phyloP scores from a whole-genome alignment of 106 monocot species.

The Apostasia ramifera region DNA sequence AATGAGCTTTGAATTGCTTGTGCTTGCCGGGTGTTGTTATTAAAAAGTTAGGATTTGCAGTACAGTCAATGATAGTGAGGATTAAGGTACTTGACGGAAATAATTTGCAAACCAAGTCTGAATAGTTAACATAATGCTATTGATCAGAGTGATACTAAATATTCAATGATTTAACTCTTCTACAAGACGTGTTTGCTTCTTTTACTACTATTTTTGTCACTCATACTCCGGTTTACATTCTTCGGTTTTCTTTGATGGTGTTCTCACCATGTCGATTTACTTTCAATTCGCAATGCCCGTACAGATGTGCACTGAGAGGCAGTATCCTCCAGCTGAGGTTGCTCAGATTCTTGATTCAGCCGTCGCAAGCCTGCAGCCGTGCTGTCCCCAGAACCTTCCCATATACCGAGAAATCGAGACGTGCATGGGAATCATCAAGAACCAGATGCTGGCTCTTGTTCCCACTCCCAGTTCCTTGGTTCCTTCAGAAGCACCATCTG shows the following conservation, averaged over 20 bases:
- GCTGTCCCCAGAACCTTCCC: conserved; percentile 65
- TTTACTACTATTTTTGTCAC: background rate
- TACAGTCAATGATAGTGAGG: no score
- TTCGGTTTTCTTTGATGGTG: background rate
- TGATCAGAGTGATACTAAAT: no score
- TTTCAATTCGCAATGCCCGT: background rate
- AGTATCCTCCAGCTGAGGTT: conserved; percentile 86
- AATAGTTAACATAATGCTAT: no score
- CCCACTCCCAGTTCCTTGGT: conserved; percentile 40
- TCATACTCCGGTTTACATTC: background rate
- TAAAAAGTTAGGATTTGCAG: no score
- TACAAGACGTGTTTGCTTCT: no score
- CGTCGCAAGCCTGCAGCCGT: conserved; percentile 58
- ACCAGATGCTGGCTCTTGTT: conserved; percentile 87
- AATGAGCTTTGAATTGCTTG: no score
- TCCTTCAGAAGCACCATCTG: conserved; percentile 20
- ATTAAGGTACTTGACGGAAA: no score
- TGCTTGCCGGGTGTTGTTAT: no score
- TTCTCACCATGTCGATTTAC: background rate
- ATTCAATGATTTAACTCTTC: background rate
- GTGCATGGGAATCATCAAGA: conserved; percentile 88
- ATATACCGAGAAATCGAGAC: conserved; percentile 81
- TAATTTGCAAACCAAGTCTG: no score
- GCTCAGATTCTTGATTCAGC: conserved; percentile 89
- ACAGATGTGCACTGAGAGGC: conserved; percentile 76